Evolutionary conservation across 352 stramenopile genomes (phyloP), one percentile per base, ranked within the genome.

Genomic region (Globisporangium paroecandrum): DNA sequence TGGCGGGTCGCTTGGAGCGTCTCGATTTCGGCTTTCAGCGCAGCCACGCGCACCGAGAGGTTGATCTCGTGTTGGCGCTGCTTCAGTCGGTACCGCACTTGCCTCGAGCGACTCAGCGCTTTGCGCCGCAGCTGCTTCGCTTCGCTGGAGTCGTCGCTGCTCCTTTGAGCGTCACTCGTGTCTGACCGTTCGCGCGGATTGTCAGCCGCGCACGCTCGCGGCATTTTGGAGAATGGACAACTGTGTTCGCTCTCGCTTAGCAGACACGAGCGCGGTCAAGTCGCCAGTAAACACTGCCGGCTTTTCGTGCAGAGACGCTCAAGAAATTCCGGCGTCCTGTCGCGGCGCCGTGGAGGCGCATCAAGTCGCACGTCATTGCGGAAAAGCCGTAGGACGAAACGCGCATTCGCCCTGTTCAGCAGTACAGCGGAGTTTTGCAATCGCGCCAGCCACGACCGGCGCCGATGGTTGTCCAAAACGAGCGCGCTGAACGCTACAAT

Each of bases 11-110:
- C 57, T 9, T 72, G 54, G 38, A 76, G 8, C 1, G 10, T 25
- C 4, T 38, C n/a, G 3, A 78, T 62, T 22, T 78, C 66, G 25
- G 20, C 56, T 32, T 62, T 46, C 54, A 76, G 9, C 2, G 51
- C 41, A 32, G 46, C 22, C 36, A 74, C 61, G 6, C 51, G 63
- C 34, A 25, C 43, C 27, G 53, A 43, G 3, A 76, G 60, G 8
- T 69, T 60, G 24, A 47, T 55, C 53, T 76, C 69, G 34, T 74
- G 63, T 46, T 72, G 66, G 9, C 58, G 69, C 53, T 72, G 72
- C 54, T 71, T 72, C 29, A 70, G 36, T n/a, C 74, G 63, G 58
- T 78, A 78, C 12, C 70, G 66, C 53, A 70, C 7, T 55, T 78
- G 73, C 7, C 73, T 56, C 20, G 49, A 66, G 9, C 72, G 69